These are phyloP conservation scores for Mycena polygramma DNA, from an alignment of 768 basidiomycete genomes.

Conservation along the genomic window DNA sequence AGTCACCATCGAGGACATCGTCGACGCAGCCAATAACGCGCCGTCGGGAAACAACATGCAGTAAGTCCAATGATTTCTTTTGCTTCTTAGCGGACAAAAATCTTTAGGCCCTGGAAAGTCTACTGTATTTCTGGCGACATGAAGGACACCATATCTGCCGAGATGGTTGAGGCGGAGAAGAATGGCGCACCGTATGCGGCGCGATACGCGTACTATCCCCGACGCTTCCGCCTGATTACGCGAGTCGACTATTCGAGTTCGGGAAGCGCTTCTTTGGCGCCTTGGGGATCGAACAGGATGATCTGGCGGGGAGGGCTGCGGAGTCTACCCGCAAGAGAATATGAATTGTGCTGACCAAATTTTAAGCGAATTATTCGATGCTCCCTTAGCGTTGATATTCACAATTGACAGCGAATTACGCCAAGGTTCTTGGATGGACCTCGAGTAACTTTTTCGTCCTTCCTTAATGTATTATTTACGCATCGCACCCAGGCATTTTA, in stretches of 20 bases:
- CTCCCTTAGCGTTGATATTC: slow-evolving; percentile 37
- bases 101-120: slow-evolving; percentile 38
- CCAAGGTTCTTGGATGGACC: slow-evolving; percentile 35
- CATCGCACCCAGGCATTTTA: slow-evolving; percentile 19
- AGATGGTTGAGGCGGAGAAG: slow-evolving; percentile 31
- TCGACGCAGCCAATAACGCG: slow-evolving; percentile 32
- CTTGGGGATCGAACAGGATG: slow-evolving; percentile 15
- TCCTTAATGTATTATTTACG: not conserved
- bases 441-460: slow-evolving; percentile 17
- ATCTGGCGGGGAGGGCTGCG: slow-evolving; percentile 11
- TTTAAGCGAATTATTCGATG: slow-evolving; percentile 34
- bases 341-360: not conserved
- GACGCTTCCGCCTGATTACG: slow-evolving; percentile 17
- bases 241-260: slow-evolving; percentile 17
- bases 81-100: not conserved
- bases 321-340: slow-evolving; percentile 1
- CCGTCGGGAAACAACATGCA: slow-evolving; percentile 37
- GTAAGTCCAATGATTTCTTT: slow-evolving; percentile 4
- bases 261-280: slow-evolving; percentile 21
- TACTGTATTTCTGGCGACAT: slow-evolving; percentile 27
- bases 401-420: slow-evolving; percentile 27
- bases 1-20: slow-evolving; percentile 29
- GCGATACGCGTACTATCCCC: slow-evolving; percentile 21
- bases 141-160: slow-evolving; percentile 24
- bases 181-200: slow-evolving; percentile 9